Base-by-base conservation (phyloP, 1,284 basidiomycete species). In the Apiotrichum gamsii region DNA sequence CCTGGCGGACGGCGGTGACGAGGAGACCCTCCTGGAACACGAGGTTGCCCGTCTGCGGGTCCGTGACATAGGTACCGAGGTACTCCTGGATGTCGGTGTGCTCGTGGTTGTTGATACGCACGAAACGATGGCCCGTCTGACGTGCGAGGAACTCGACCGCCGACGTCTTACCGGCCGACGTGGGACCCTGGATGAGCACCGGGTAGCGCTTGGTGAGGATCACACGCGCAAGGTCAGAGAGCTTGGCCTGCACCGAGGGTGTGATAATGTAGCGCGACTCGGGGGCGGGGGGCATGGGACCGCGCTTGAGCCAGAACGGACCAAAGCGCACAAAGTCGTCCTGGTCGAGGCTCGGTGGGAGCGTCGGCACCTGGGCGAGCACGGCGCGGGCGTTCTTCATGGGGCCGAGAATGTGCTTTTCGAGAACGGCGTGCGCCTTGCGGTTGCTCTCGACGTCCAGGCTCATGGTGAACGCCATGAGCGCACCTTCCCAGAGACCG, bases 81-180 rank as follows among this genome's bases (percentile, higher is more conserved):
- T 99, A 99, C 67, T 99, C 95, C 65, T 99, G 95, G 41, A 94
- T 93, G 69, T 99, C 95, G 5, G 95, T 99, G 67, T 98, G 95
- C 62, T 99, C 95, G 74, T 99, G 95, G 64, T 99, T 98, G 75
- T 99, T 98, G 79, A 98, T 97, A 30, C 95, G 87, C 23, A 99
- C 84, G 67, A 98, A 98, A 24, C 82, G 81, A 74, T 99, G 95
- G 0, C 95, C 94, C 0, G 94, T 97, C 49, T 87, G 80, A 51
- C 82, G 82, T 2, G 95, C 94, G 19, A 99, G 81, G 70, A 95
- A 97, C 73, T 97, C 93, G 48, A 98, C 84, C 1, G 95, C 88
- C 65, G 89, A 94, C 1, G 95, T 99, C 75, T 98, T 98, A 33
- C 95, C 95, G 44, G 87, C 89, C 1, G 94, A 97, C 0, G 95